Evolutionary conservation across 139 green algal genomes (phyloP).

Genomic region (Chlorella sp.): DNA sequence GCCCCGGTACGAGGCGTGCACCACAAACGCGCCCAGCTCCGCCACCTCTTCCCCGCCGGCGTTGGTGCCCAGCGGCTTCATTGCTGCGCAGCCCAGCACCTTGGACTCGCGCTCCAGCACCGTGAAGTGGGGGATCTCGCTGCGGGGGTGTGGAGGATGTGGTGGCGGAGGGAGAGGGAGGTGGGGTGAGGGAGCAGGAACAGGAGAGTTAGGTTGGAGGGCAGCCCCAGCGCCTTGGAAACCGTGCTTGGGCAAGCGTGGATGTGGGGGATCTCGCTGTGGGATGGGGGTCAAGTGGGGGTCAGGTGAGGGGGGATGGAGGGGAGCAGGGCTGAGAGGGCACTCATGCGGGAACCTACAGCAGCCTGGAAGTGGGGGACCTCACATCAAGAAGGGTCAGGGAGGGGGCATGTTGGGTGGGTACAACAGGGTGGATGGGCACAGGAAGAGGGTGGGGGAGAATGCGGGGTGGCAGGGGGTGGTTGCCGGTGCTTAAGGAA

Average conservation of each 20-base stretch:
- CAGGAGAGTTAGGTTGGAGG: not conserved
- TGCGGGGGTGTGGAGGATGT: not conserved
- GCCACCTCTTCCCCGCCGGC: conserved; percentile 51
- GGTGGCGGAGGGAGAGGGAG: not conserved
- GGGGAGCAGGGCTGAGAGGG: too few relatives aligned
- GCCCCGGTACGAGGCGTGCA: conserved; percentile 78
- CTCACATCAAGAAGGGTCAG: too few relatives aligned
- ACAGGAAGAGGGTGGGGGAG: too few relatives aligned
- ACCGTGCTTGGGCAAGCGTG: not conserved
- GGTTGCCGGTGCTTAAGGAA: too few relatives aligned
- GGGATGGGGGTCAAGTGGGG: too few relatives aligned
- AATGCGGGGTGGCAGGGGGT: too few relatives aligned
- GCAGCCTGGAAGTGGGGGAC: too few relatives aligned
- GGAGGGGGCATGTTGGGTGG: too few relatives aligned
- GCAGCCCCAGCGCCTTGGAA: not conserved
- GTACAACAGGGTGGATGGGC: too few relatives aligned
- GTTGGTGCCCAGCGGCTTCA: conserved; percentile 68
- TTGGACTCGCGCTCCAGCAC: conserved; percentile 66
- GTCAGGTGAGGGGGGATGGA: too few relatives aligned
- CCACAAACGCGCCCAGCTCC: conserved; percentile 92
- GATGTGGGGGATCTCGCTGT: not conserved
- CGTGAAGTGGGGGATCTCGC: conserved; percentile 59
- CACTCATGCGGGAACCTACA: too few relatives aligned
- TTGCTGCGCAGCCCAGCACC: conserved; percentile 87
- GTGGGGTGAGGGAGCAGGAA: not conserved